Base-by-base conservation (phyloP, 331 rosid genomes). In the Quercus tomentella region DNA sequence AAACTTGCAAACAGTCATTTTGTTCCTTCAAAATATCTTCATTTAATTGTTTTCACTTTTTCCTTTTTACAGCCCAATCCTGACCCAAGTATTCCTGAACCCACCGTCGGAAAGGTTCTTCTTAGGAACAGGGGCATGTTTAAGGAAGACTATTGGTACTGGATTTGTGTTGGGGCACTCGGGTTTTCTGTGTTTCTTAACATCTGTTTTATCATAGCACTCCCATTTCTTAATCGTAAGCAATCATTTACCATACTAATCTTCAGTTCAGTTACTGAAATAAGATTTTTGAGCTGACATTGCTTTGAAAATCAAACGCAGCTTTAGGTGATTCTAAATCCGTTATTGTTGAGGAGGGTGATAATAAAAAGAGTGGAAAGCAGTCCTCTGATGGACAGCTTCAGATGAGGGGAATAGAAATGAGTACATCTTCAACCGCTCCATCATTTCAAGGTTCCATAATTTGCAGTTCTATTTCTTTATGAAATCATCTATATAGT, bases 161-260 rank as follows among this genome's bases (percentile, higher is more conserved):
- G 92, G 92, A 84, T 89, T 51, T 78, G 82, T 79, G 16, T 86
- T n/a, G 92, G 87, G 30, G 92, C 89, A 65, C 90, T 89, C 74
- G 92, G 86, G n/a, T 89, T 86, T 82, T 84, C 90, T 31, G 57
- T 88, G 69, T 61, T 88, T 70, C 84, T 86, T 87, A 88, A 86
- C 87, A 4, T 86, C 74, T 65, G 60, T 80, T 84, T 88, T 45
- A 80, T 62, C n/a, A 37, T 23, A 23, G 90, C 87, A 15, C 81
- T 88, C 23, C 72, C 88, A 21, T 86, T 66, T 77, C 73, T 88
- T 68, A 79, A 84, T 45, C 87, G 92, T 86, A 86, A 86, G 90
- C 2, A 10, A 61, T 61, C 28, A 75, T 4, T 31, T 79, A 23
- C 37, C 66, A 62, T 30, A 12, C 81, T 70, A 58, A 63, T 68